A percentile compares a stretch with the other conserved stretches of the same genome.
These are phyloP conservation scores for Metschnikowia peoriensis DNA, from an alignment of 805 yeast species.

Conservation along the genomic window DNA sequence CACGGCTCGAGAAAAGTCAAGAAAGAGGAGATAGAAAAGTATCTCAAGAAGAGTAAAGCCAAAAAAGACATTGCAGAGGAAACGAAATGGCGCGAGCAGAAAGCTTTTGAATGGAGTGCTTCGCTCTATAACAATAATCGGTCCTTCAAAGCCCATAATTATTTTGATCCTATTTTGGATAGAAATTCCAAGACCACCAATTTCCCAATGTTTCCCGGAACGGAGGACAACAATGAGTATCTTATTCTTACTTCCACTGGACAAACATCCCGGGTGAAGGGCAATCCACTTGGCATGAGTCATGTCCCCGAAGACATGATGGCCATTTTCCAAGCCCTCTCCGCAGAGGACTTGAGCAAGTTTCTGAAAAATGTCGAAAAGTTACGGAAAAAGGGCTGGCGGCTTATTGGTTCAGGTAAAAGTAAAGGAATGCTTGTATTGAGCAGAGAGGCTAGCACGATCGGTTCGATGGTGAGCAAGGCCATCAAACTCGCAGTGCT, in stretches of 20 bases:
- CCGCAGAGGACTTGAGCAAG: constrained; percentile 32
- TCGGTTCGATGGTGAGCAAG: constrained; percentile 14
- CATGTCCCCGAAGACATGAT: constrained; percentile 42
- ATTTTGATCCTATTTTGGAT: constrained; percentile 43
- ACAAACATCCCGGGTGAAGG: constrained; percentile 7
- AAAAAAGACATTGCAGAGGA: constrained; percentile 41
- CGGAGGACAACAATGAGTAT: constrained; percentile 22
- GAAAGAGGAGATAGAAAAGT: constrained; percentile 34
- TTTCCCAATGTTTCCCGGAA: constrained; percentile 19
- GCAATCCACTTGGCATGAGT: constrained; percentile 39
- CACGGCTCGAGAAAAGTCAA: constrained; percentile 1
- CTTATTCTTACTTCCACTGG: constrained; percentile 37
- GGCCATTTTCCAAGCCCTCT: constrained; percentile 36
- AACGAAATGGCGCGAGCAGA: constrained; percentile 43
- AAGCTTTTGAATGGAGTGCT: constrained; percentile 53
- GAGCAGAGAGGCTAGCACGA: constrained; percentile 4
- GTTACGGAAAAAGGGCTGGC: constrained; percentile 50
- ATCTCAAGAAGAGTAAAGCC: constrained; percentile 43
- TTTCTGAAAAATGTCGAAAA: constrained; percentile 37
- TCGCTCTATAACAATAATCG: constrained; percentile 35
- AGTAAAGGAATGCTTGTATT: constrained; percentile 17
- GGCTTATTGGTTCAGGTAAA: constrained; percentile 50
- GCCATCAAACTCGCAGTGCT: constrained; percentile 20
- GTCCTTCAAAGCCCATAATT: constrained; percentile 40
- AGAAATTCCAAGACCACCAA: constrained; percentile 9